phyloP scores from a whole-genome alignment of 495 filamentous ascomycete genomes.

The Penicillium ucsense region DNA sequence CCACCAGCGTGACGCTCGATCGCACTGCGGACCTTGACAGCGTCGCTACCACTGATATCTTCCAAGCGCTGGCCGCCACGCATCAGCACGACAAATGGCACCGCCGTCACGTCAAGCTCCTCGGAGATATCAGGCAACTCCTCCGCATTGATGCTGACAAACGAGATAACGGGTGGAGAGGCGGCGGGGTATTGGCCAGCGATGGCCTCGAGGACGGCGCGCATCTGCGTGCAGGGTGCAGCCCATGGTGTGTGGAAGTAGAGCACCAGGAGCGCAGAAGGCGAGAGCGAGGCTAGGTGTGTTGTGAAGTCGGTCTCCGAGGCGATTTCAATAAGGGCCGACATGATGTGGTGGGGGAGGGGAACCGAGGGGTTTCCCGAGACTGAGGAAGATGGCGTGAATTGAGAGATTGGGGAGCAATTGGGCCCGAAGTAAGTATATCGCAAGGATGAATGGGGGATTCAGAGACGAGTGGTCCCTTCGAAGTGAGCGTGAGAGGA shows the following conservation, averaged over 20 bases:
- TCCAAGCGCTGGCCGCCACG: constrained; percentile 62
- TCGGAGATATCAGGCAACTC: constrained; percentile 81
- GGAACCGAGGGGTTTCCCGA: constrained; percentile 4
- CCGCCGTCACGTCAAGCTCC: constrained; percentile 82
- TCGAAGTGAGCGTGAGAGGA: background rate
- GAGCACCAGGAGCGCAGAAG: constrained; percentile 63
- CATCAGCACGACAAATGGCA: constrained; percentile 81
- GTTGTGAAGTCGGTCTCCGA: constrained; percentile 57
- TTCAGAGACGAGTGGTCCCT: too few species aligned
- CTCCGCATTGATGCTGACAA: constrained; percentile 83
- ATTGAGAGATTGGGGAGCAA: too few species aligned
- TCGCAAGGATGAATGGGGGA: too few species aligned
- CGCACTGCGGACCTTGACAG: constrained; percentile 64
- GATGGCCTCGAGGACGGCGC: constrained; percentile 72
- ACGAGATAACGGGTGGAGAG: constrained; percentile 57
- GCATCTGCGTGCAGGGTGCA: constrained; percentile 91
- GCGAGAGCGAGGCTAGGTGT: constrained; percentile 51
- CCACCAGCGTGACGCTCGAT: constrained; percentile 68
- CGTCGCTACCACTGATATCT: constrained; percentile 79
- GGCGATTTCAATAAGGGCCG: constrained; percentile 63
- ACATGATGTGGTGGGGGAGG: constrained; percentile 41
- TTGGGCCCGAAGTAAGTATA: too few species aligned
- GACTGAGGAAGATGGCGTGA: constrained; percentile 1
- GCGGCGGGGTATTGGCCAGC: constrained; percentile 68
- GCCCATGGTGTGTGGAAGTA: constrained; percentile 97